Evolutionary conservation across 768 basidiomycete genomes (phyloP).

Genomic region (Mycena pura): DNA sequence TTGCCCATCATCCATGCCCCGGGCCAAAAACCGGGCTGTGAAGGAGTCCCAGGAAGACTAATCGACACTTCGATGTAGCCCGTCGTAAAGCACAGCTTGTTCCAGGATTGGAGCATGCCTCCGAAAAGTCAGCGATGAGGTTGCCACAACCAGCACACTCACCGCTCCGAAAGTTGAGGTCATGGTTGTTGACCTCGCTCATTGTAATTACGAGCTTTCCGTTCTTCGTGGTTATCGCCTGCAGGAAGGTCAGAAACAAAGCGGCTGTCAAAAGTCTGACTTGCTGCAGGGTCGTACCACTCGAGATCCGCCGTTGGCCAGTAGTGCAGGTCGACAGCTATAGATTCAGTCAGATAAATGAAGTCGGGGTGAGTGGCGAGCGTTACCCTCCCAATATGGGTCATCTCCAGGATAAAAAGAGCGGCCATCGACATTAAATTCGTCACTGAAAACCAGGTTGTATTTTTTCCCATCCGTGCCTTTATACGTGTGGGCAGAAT

Average conservation of each 20-base stretch:
- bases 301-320: slow-evolving; percentile 65
- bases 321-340: slow-evolving; percentile 72
- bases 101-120: slow-evolving; percentile 74
- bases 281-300: slow-evolving; percentile 62
- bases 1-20: slow-evolving; percentile 92
- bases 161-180: slow-evolving; percentile 70
- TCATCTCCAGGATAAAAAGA: slow-evolving; percentile 80
- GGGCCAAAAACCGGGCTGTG: slow-evolving; percentile 69
- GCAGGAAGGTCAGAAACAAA: slow-evolving; percentile 7
- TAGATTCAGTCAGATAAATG: slow-evolving; percentile 33
- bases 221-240: slow-evolving; percentile 59
- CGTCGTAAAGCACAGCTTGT: slow-evolving; percentile 79
- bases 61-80: slow-evolving; percentile 70
- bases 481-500: slow-evolving; percentile 56
- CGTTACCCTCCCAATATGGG: slow-evolving; percentile 45
- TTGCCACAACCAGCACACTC: slow-evolving; percentile 27
- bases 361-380: no score
- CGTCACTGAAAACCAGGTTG: slow-evolving; percentile 71
- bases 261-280: slow-evolving; percentile 1
- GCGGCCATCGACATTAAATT: slow-evolving; percentile 73
- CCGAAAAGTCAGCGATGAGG: slow-evolving; percentile 6
- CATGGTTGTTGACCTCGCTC: slow-evolving; percentile 60
- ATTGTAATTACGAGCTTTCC: slow-evolving; percentile 70
- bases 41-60: slow-evolving; percentile 55
- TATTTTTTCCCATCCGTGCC: slow-evolving; percentile 82